Percentiles rank a stretch among this genome's conserved stretches.
phyloP scores from a whole-genome alignment of 805 yeast genomes.

The Candida nanaspora region DNA sequence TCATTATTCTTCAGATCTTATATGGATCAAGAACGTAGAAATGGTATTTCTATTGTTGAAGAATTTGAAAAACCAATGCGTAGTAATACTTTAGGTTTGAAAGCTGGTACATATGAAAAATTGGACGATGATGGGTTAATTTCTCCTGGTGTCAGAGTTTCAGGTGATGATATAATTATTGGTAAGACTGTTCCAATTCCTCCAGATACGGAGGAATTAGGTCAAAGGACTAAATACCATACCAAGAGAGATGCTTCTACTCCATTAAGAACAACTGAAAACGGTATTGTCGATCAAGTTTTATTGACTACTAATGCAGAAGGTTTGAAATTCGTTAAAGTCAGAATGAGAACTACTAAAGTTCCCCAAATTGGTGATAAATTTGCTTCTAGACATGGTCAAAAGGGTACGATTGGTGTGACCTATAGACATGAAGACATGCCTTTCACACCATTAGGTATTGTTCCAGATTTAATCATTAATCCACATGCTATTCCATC shows the following conservation, averaged over 20 bases:
- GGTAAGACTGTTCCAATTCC: conserved; percentile 99
- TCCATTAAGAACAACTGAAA: conserved; percentile 92
- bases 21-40: conserved; percentile 97
- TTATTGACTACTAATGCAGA: conserved; percentile 95
- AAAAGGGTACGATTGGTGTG: conserved; percentile 99
- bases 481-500: conserved; percentile 99
- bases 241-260: conserved; percentile 99
- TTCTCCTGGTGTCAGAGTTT: conserved; percentile 97
- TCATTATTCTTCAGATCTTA: conserved; percentile 94
- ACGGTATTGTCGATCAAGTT: conserved; percentile 98
- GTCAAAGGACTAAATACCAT: conserved; percentile 97
- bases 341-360: conserved; percentile 97
- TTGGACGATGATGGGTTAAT: conserved; percentile 97
- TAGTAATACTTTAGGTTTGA: conserved; percentile 88
- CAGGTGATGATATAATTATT: conserved; percentile 97
- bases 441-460: conserved; percentile 95
- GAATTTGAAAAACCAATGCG: conserved; percentile 94
- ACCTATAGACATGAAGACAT: conserved; percentile 97
- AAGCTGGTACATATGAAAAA: conserved; percentile 97
- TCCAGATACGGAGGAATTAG: conserved; percentile 97
- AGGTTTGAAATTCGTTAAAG: conserved; percentile 95
- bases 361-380: conserved; percentile 99
- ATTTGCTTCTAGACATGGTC: conserved; percentile 99
- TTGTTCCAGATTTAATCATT: conserved; percentile 94
- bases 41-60: conserved; percentile 97